Evolutionary conservation across 2,329 filamentous ascomycete genomes (phyloP), one percentile per base, ranked within the genome.

Genomic region (Trichoderma pleuroti): DNA sequence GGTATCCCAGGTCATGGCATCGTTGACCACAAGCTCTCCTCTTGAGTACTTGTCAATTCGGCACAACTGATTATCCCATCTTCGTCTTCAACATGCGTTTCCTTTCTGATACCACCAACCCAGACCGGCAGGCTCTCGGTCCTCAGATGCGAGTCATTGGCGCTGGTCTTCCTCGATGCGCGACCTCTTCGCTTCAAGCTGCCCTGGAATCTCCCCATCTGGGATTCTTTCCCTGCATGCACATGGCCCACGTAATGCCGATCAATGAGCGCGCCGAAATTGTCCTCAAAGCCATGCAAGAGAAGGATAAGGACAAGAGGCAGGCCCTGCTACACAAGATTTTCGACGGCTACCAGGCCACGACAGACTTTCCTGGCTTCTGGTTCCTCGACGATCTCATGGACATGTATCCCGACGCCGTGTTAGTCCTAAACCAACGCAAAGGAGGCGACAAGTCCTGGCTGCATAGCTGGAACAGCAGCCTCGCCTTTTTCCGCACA

Each of bases 321-420:
- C 76, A 76, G 14, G 78, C 78, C 61, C 70, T 81, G 24, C 72
- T 81, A 0, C 74, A 73, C n/a, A 60, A 75, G 30, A 72, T 82
- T 11, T 76, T 81, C 46, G 74, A 77, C 16, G 79, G 79, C 1
- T 78, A 80, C 62, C 73, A 73, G 0, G 75, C 76, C 10, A 73
- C 76, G 0, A 73, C 75, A 49, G 74, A 82, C 63, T 76, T 81
- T 14, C 80, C 80, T 0, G 77, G 74, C 1, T 73, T 78, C 5
- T 74, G 74, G 52, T 82, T 82, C 71, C 72, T 76, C 0, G 76
- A 78, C 11, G 80, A 82, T 49, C 71, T 82, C 42, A 81, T 82
- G 78, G 81, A 82, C 34, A 78, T 80, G 74, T 82, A 80, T 8
- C 80, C 80, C 0, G 77, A 81, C 3, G 78, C 78, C 1, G 72